Evolutionary conservation across 345 rosid genomes (phyloP).

Genomic region (Balakata baccata): DNA sequence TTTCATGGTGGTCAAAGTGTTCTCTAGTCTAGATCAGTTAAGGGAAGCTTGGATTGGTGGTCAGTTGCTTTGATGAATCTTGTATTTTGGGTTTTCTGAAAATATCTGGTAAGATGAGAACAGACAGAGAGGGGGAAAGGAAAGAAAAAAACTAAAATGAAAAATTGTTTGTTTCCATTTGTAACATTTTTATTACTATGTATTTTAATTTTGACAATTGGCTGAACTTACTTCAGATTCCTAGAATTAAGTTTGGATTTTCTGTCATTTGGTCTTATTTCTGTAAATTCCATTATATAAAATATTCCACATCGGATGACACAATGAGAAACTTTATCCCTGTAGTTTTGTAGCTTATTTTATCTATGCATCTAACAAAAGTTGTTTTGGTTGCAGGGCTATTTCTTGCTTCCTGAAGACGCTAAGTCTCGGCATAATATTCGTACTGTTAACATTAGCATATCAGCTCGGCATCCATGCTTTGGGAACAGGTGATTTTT

Average conservation of each 20-base stretch:
- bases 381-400: conserved; percentile 52
- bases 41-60: too few species aligned
- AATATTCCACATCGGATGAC: conserved; percentile 8
- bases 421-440: conserved; percentile 83
- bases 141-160: neutral
- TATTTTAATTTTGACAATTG: neutral
- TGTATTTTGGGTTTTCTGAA: too few species aligned
- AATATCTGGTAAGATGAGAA: too few species aligned
- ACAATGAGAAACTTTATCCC: neutral
- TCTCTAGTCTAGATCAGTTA: too few species aligned
- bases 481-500: conserved; percentile 87
- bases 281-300: neutral
- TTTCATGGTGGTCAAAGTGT: too few species aligned
- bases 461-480: conserved; percentile 90
- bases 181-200: neutral
- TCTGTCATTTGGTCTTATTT: neutral
- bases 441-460: conserved; percentile 71
- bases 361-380: neutral
- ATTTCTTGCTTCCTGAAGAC: conserved; percentile 85
- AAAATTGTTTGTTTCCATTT: neutral
- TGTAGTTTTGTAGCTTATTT: neutral
- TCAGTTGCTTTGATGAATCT: too few species aligned
- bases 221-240: neutral
- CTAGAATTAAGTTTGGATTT: neutral
- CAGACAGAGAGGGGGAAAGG: too few species aligned